Evolutionary conservation across 164 flowering plant species (phyloP).

Genomic region (Berberis thunbergii): DNA sequence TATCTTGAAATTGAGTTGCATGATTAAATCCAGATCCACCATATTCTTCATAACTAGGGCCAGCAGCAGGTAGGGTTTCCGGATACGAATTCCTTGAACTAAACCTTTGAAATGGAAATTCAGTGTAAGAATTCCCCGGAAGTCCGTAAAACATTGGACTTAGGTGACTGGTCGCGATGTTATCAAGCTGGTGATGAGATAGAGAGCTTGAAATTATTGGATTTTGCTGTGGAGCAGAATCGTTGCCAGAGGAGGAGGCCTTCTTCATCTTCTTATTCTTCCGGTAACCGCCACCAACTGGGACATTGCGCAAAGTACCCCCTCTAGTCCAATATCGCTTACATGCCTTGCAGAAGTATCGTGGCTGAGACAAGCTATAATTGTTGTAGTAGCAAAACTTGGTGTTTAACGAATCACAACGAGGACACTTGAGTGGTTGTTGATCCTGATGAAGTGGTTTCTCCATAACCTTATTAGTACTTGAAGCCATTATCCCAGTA

Average conservation of each 20-base stretch:
- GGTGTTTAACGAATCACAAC: slow-evolving; percentile 79
- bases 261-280: slow-evolving; percentile 61
- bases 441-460: slow-evolving; percentile 9
- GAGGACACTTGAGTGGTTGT: slow-evolving; percentile 47
- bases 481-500: slow-evolving; percentile 9
- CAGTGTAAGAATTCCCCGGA: slow-evolving; percentile 23
- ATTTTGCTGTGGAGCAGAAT: slow-evolving; percentile 9
- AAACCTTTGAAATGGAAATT: slow-evolving; percentile 25
- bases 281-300: slow-evolving; percentile 76
- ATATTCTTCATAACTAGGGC: slow-evolving; percentile 13
- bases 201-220: slow-evolving; percentile 2
- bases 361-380: slow-evolving; percentile 75
- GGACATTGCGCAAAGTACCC: slow-evolving; percentile 79
- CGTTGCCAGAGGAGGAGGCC: slow-evolving; percentile 6
- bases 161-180: slow-evolving; percentile 8
- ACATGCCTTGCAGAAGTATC: slow-evolving; percentile 84
- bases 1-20: slow-evolving; percentile 21
- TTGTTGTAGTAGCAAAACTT: slow-evolving; percentile 89
- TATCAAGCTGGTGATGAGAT: slow-evolving; percentile 9
- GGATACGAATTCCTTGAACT: slow-evolving; percentile 6
- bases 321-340: slow-evolving; percentile 86
- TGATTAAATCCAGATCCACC: slow-evolving; percentile 17
- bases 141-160: slow-evolving; percentile 34
- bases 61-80: slow-evolving; percentile 11
- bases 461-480: slow-evolving; percentile 12